Conservation (phyloP, 2,329 filamentous ascomycete species). For the Beauveria brongniartii region DNA sequence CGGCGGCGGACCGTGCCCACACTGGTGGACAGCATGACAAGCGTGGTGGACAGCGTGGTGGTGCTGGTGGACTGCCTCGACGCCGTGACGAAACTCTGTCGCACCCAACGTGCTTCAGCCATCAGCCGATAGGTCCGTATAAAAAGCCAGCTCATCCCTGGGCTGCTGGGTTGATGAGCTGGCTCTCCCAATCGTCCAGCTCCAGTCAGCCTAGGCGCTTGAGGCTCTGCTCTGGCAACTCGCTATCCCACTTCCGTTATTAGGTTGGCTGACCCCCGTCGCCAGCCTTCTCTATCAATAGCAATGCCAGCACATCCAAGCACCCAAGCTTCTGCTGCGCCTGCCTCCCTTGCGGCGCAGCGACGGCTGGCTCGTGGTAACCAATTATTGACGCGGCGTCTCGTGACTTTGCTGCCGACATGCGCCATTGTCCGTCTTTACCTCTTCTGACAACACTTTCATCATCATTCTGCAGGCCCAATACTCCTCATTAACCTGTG, state of each 20-base stretch:
- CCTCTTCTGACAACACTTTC: neutral
- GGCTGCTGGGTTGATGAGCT: neutral
- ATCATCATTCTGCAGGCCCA: neutral
- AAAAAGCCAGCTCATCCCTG: neutral
- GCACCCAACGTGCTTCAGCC: neutral
- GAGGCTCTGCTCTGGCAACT: neutral
- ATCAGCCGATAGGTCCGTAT: neutral
- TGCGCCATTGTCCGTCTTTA: neutral
- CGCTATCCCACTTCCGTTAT: neutral
- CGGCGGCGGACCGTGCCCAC: neutral
- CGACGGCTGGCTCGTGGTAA: neutral
- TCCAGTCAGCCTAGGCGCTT: neutral
- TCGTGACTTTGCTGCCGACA: neutral
- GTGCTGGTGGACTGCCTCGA: neutral
- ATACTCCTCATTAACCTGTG: neutral
- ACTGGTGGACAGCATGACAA: neutral
- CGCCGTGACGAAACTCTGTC: neutral
- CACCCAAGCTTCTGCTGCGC: neutral
- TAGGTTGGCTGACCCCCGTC: neutral
- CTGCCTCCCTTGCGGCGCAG: neutral
- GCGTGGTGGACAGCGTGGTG: neutral
- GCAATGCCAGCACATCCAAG: neutral
- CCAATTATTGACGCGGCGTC: neutral
- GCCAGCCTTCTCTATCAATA: neutral
- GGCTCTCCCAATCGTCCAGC: neutral